Percentiles rank a stretch among this genome's conserved stretches.
Evolutionary conservation across 371 early-diverging fungal genomes (phyloP).

Genomic region (Lichtheimia ornata): DNA sequence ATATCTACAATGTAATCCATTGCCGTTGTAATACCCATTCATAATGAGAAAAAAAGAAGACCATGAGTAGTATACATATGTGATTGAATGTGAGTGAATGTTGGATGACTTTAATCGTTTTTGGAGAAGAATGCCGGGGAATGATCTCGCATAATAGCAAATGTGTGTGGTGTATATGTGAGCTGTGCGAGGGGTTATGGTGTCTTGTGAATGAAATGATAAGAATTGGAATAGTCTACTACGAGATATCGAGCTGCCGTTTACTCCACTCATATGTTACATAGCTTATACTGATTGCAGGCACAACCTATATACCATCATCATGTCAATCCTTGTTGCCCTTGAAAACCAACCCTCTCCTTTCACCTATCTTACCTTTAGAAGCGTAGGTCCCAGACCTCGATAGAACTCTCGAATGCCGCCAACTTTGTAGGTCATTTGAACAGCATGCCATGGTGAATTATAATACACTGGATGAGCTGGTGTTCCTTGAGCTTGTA

Average conservation of each 20-base stretch:
- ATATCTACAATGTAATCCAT: not conserved
- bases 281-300: constrained; percentile 66
- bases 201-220: not conserved
- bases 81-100: no score
- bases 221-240: constrained; percentile 5
- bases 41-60: no score
- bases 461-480: constrained; percentile 70
- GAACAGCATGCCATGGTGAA: constrained; percentile 65
- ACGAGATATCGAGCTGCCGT: constrained; percentile 21
- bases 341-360: not conserved
- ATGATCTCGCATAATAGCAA: not conserved
- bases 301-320: constrained; percentile 49
- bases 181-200: not conserved
- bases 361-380: constrained; percentile 57
- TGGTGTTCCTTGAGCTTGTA: constrained; percentile 82
- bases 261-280: constrained; percentile 67
- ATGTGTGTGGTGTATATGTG: not conserved
- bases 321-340: no score
- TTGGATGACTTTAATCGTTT: no score
- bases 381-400: constrained; percentile 76
- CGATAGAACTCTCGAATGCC: constrained; percentile 85
- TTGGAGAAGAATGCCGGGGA: no score
- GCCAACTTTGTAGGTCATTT: constrained; percentile 65
- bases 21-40: no score
- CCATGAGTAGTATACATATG: no score